phyloP scores from a whole-genome alignment of 2,329 filamentous ascomycete species.

The Ascosphaera pollenicola region DNA sequence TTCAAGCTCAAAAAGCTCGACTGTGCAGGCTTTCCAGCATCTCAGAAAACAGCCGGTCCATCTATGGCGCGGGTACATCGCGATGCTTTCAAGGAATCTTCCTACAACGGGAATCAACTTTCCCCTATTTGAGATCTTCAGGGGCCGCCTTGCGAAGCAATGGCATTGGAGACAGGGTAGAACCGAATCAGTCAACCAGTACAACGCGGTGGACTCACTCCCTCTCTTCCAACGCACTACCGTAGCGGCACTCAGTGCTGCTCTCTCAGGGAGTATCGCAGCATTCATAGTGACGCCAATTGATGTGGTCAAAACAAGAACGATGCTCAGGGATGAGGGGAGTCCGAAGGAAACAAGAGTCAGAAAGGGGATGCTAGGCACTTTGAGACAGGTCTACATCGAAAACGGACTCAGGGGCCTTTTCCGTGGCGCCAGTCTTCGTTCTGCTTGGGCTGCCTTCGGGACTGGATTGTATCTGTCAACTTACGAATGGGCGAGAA shows the following conservation, averaged over 20 bases:
- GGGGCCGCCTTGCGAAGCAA: constrained; percentile 28
- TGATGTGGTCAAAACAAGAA: constrained; percentile 73
- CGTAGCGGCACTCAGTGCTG: constrained; percentile 54
- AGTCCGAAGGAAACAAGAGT: constrained; percentile 5
- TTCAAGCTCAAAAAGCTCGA: constrained; percentile 10
- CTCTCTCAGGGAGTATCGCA: constrained; percentile 48
- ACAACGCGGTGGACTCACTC: not conserved
- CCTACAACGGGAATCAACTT: constrained; percentile 81
- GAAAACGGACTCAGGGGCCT: constrained; percentile 51
- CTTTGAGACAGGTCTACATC: constrained; percentile 31
- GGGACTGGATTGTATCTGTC: constrained; percentile 70
- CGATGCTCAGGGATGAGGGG: constrained; percentile 50
- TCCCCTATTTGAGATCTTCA: constrained; percentile 58
- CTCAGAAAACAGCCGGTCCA: constrained; percentile 34
- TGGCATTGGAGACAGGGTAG: constrained; percentile 9
- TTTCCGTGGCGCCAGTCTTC: constrained; percentile 49
- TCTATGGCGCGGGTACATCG: constrained; percentile 52
- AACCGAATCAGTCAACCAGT: too few species aligned
- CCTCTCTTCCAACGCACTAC: constrained; percentile 39
- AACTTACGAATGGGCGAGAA: constrained; percentile 60
- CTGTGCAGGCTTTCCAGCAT: constrained; percentile 31
- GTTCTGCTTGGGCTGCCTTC: constrained; percentile 60
- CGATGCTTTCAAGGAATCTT: constrained; percentile 59
- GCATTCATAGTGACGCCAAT: constrained; percentile 71
- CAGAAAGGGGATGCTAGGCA: constrained; percentile 19